Base-by-base conservation (phyloP, 129 eudicot species). In the Deinandra increscens region DNA sequence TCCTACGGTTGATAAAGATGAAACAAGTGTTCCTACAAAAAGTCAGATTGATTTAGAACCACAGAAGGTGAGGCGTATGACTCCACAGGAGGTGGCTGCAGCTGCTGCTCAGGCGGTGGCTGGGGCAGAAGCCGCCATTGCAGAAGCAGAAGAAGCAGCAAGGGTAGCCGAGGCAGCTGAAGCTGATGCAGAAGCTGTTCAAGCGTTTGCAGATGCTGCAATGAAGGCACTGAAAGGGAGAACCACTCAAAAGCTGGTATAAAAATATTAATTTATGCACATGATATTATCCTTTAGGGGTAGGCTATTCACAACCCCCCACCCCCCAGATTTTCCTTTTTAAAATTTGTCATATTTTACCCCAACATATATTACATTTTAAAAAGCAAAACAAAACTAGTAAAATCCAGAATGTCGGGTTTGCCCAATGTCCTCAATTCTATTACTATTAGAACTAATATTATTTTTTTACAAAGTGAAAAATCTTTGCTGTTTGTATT, bases 101-200 rank as follows among this genome's bases (percentile, higher is more conserved):
- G 96, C 86, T 37, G 56, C 56, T 18, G 98, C 96, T 74, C 86
- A 72, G 71, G 98, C 98, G 20, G 98, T 86, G 56, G 88, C 90
- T 29, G 98, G 84, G 84, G 96, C 96, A 19, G 98, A 92, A 81
- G 87, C 91, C 54, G 98, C 96, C 68, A 83, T 93, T 51, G 92
- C 92, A 73, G 96, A 89, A 73, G 98, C 96, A 38, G 97, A 86
- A 85, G 96, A 85, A 71, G 96, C 98, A 13, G 91, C 90, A 61
- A 82, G 90, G 82, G 95, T 83, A 76, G 98, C 98, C 4, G 98
- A 88, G 75, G 98, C 91, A 31, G 98, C 98, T 12, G 98, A 92
- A 64, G 98, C 89, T 68, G 96, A 93, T 73, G 98, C 98, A 11
- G 95, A 89, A 77, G 91, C 95, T 13, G 95, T 91, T 39, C 89